Percentiles rank a stretch among this genome's conserved stretches.
These are phyloP conservation scores for Myxozyma sirexii DNA, from an alignment of 805 yeast genomes.

Conservation along the genomic window DNA sequence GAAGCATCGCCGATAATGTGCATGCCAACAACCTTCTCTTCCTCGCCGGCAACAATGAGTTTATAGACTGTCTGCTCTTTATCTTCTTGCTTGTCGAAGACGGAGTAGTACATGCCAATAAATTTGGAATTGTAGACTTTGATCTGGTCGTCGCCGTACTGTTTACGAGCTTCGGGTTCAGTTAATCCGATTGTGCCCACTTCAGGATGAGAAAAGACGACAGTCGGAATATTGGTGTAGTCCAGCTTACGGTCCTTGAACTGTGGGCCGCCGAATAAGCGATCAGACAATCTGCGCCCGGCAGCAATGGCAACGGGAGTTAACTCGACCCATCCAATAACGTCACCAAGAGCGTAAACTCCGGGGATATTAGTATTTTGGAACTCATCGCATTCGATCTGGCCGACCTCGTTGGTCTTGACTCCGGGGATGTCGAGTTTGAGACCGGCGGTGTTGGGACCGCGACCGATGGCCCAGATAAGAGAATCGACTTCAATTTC, in stretches of 20 bases:
- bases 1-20: constrained; percentile 91
- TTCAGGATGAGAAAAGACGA: constrained; percentile 97
- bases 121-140: constrained; percentile 82
- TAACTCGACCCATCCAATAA: constrained; percentile 81
- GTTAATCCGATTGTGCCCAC: constrained; percentile 91
- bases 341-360: constrained; percentile 90
- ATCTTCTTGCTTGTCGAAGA: constrained; percentile 61
- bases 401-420: constrained; percentile 57
- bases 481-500: constrained; percentile 71
- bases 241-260: constrained; percentile 80
- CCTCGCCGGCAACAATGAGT: constrained; percentile 71
- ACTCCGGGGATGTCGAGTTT: constrained; percentile 79
- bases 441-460: constrained; percentile 63
- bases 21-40: constrained; percentile 93
- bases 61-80: constrained; percentile 90
- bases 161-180: constrained; percentile 72
- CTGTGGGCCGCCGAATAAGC: constrained; percentile 80
- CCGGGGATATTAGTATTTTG: constrained; percentile 75
- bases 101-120: constrained; percentile 91
- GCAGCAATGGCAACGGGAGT: constrained; percentile 99
- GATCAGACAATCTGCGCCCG: constrained; percentile 89
- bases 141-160: constrained; percentile 78
- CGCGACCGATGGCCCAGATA: constrained; percentile 95
- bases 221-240: constrained; percentile 86
- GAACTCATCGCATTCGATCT: constrained; percentile 80